These are phyloP conservation scores for Nitzschia sp. DNA, from an alignment of 108 stramenopile species.

Conservation along the genomic window DNA sequence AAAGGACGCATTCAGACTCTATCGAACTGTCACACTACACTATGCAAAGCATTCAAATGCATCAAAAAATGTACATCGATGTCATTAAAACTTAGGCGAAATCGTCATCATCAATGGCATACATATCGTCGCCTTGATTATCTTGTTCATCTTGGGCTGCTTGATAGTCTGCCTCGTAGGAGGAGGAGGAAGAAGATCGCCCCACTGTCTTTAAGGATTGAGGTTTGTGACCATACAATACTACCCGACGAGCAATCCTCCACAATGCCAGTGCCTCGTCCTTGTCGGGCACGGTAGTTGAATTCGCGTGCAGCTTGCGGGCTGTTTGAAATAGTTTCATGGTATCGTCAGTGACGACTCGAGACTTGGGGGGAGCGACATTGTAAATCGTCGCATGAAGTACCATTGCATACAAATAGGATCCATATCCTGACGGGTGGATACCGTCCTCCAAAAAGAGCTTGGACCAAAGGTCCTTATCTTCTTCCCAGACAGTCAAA, in stretches of 20 bases:
- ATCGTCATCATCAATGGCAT: too few species aligned
- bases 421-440: conserved; percentile 53
- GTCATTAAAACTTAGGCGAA: too few species aligned
- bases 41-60: too few species aligned
- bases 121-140: too few species aligned
- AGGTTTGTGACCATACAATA: conserved; percentile 32
- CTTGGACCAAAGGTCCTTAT: conserved; percentile 38
- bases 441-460: conserved; percentile 50
- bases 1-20: too few species aligned
- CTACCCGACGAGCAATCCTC: conserved; percentile 46
- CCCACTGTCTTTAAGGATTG: conserved; percentile 9
- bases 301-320: conserved; percentile 26
- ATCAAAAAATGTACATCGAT: too few species aligned
- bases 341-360: conserved; percentile 23
- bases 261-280: conserved; percentile 42
- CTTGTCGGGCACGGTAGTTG: conserved; percentile 30
- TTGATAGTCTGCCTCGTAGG: not conserved
- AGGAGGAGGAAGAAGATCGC: not conserved
- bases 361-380: conserved; percentile 40
- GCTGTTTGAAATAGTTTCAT: conserved; percentile 38
- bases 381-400: conserved; percentile 51
- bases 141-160: not conserved
- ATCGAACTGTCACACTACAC: too few species aligned
- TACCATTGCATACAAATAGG: conserved; percentile 48
- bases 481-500: conserved; percentile 56